Base-by-base conservation (phyloP, 306 rosid genomes). In the Pterocarpus macrocarpus region DNA sequence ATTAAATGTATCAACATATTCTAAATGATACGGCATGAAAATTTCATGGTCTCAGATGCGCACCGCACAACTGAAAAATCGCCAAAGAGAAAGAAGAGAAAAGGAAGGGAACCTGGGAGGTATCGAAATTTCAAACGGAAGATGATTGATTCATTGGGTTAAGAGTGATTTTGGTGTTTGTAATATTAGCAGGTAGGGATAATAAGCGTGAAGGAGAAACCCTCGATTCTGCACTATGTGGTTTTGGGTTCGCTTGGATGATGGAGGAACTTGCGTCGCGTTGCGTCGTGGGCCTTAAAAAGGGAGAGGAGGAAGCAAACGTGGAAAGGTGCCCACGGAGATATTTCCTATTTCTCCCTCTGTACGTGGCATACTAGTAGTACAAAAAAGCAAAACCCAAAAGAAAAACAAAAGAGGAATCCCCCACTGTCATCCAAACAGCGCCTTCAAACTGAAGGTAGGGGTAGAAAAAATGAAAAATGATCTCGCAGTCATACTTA, bases 161-260 rank as follows among this genome's bases (percentile, higher is more conserved):
- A 36, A 35, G 38, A 14, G 66, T 39, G 39, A 65, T 17, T 81
- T 67, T 53, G 75, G 80, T 49, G 67, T 41, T 65, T 56, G 56
- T 0, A 16, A 33, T 66, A 34, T 35, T 74, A 44, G 85, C 43
- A 17, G 56, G 64, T 34, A 14, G 39, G 33, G 76, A 43, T 16
- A 3, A 68, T 57, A 28, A 6, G 5, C 52, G 78, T 0, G 47
- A 45, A 8, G 67, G 59, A 62, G 83, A 85, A 85, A 85, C 86
- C 88, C 88, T 85, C 49, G 83, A 76, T 79, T 53, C 83, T 56
- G 76, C 71, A 32, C 56, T 55, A 13, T 57, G 82, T 85, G 64
- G 85, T 72, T 76, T 81, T 38, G 57, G 12, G 16, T 81, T 72
- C 15, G 61, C 41, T 74, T 16, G 36, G 53, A 64, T 45, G 22